Evolutionary conservation across 768 basidiomycete species (phyloP).

Genomic region (Lenzites betulinus): DNA sequence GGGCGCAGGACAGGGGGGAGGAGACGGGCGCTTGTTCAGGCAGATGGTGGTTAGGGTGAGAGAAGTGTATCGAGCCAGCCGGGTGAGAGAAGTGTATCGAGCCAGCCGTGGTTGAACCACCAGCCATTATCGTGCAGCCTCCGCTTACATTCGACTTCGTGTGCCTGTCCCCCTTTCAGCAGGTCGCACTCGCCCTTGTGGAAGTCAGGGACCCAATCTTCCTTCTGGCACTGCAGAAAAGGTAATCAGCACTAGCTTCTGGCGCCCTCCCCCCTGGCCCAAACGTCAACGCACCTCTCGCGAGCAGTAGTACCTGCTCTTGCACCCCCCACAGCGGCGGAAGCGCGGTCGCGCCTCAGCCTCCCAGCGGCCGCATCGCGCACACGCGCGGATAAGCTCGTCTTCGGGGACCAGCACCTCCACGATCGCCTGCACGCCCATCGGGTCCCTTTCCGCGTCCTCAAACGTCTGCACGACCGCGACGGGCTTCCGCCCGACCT

Average conservation of each 20-base stretch:
- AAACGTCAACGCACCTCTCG: constrained; percentile 1
- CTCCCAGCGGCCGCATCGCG: constrained; percentile 16
- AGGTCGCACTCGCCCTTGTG: constrained; percentile 10
- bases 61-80: too few species aligned
- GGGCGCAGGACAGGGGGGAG: too few species aligned
- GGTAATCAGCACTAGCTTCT: background rate
- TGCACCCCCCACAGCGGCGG: constrained; percentile 4
- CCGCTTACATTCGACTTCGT: background rate
- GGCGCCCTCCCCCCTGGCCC: too few species aligned
- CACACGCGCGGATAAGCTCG: constrained; percentile 6
- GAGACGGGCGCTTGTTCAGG: too few species aligned
- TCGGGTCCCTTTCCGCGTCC: background rate
- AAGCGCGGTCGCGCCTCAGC: constrained; percentile 2
- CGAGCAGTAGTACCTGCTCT: constrained; percentile 12
- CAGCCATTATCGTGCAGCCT: constrained; percentile 9
- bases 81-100: too few species aligned
- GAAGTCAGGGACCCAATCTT: constrained; percentile 1
- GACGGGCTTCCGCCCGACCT: background rate
- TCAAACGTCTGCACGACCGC: background rate
- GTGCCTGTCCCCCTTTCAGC: background rate
- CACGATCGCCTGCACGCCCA: background rate
- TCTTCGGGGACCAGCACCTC: constrained; percentile 5
- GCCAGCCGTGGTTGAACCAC: constrained; percentile 7
- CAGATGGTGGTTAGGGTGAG: too few species aligned
- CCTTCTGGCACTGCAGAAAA: constrained; percentile 10